Percentiles rank a stretch among this genome's conserved stretches.
phyloP scores from a whole-genome alignment of 306 rosid genomes.

The Luffa acutangula region DNA sequence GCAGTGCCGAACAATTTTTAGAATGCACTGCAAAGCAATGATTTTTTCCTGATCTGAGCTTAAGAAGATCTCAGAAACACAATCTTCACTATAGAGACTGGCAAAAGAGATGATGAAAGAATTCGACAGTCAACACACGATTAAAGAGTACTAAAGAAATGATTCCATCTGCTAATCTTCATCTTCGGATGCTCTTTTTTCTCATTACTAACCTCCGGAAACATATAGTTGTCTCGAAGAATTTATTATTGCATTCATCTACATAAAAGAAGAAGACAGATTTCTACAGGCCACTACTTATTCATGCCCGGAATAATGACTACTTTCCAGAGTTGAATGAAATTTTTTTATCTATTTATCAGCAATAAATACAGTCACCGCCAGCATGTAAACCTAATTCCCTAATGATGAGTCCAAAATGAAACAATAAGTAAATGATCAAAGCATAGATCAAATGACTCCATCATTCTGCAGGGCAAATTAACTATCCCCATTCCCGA shows the following conservation, averaged over 20 bases:
- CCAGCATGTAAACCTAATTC: not conserved
- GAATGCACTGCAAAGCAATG: not conserved
- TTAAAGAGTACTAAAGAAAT: not conserved
- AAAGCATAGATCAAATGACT: not conserved
- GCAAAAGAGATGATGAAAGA: not conserved
- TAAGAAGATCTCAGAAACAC: not conserved
- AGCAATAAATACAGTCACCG: not conserved
- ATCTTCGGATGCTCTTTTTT: not conserved
- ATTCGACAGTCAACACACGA: not conserved
- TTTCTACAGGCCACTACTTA: not conserved
- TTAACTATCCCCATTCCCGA: not conserved
- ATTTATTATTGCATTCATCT: not conserved
- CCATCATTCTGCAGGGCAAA: not conserved
- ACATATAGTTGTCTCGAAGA: not conserved
- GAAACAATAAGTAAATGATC: not conserved
- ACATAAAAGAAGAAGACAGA: not conserved
- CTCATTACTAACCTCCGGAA: not conserved
- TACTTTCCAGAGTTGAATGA: not conserved
- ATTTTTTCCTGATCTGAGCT: not conserved
- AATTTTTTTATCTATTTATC: not conserved
- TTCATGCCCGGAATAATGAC: not conserved
- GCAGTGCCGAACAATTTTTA: not conserved
- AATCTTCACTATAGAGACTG: not conserved
- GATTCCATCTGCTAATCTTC: not conserved
- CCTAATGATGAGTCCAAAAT: not conserved